Evolutionary conservation across 2,329 filamentous ascomycete genomes (phyloP).

Genomic region (Pleoardoris graminearum): DNA sequence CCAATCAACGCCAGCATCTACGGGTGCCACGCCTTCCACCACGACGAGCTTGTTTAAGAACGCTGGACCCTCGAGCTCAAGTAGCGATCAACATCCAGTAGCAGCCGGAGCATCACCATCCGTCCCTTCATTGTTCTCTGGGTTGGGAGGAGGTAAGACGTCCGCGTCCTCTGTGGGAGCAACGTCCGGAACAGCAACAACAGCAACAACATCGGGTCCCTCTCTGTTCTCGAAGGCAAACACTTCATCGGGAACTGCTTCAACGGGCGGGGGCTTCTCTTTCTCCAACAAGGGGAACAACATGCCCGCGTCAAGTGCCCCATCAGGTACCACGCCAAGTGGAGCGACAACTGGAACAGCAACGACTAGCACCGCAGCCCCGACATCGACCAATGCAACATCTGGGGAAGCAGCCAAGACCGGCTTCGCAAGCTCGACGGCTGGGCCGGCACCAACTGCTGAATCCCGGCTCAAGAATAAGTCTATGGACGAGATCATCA

Average conservation of each 20-base stretch:
- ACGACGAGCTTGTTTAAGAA: slow-evolving; percentile 16
- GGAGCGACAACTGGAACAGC: slow-evolving; percentile 13
- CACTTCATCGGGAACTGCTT: slow-evolving; percentile 22
- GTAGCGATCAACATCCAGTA: background rate
- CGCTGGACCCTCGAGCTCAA: slow-evolving; percentile 11
- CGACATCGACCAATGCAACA: slow-evolving; percentile 16
- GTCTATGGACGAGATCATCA: slow-evolving; percentile 99
- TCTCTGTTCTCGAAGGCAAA: slow-evolving; percentile 16
- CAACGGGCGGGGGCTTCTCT: slow-evolving; percentile 18
- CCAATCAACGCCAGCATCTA: slow-evolving; percentile 26
- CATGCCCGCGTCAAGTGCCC: slow-evolving; percentile 13
- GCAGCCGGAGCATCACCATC: background rate
- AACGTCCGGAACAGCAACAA: slow-evolving; percentile 1
- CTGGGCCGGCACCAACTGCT: slow-evolving; percentile 75
- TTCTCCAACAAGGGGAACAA: background rate
- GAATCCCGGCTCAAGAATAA: slow-evolving; percentile 95
- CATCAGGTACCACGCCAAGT: slow-evolving; percentile 28
- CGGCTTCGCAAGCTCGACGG: slow-evolving; percentile 71
- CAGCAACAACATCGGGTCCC: slow-evolving; percentile 7
- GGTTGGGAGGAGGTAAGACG: slow-evolving; percentile 22
- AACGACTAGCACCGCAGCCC: background rate
- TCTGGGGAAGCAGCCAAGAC: slow-evolving; percentile 28
- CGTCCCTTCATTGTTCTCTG: slow-evolving; percentile 24
- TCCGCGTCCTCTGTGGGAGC: slow-evolving; percentile 22
- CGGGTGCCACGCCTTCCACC: slow-evolving; percentile 23